phyloP scores from a whole-genome alignment of 306 rosid genomes.

The Sicyos baderoa region DNA sequence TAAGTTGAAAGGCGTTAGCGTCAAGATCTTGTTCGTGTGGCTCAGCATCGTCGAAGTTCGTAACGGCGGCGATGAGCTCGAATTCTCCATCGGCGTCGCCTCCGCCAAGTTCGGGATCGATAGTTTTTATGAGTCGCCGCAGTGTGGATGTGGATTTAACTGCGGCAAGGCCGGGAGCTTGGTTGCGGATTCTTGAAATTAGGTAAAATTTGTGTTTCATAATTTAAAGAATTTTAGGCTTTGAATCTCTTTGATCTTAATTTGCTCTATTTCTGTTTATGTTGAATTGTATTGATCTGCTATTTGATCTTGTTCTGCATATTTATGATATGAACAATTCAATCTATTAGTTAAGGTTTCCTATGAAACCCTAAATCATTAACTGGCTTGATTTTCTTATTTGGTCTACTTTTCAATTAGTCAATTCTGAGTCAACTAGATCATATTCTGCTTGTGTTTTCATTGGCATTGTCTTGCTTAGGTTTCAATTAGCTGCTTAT shows the following conservation, averaged over 20 bases:
- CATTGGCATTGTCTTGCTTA: neutral
- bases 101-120: conserved; percentile 32
- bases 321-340: too few species aligned
- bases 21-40: conserved; percentile 47
- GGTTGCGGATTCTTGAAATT: conserved; percentile 13
- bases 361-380: conserved; percentile 11
- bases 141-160: conserved; percentile 52
- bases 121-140: conserved; percentile 43
- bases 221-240: neutral
- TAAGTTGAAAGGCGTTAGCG: conserved; percentile 41
- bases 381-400: neutral
- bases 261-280: too few species aligned
- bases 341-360: too few species aligned
- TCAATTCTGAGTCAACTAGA: neutral
- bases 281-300: too few species aligned
- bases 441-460: neutral
- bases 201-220: neutral
- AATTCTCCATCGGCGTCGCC: conserved; percentile 47
- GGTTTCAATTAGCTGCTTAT: neutral
- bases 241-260: conserved; percentile 4
- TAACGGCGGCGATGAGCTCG: conserved; percentile 24
- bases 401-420: neutral
- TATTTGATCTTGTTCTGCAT: too few species aligned
- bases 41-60: conserved; percentile 42
- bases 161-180: neutral